These are phyloP conservation scores for Datura wrightii DNA, from an alignment of 257 asterid genomes.

Conservation along the genomic window DNA sequence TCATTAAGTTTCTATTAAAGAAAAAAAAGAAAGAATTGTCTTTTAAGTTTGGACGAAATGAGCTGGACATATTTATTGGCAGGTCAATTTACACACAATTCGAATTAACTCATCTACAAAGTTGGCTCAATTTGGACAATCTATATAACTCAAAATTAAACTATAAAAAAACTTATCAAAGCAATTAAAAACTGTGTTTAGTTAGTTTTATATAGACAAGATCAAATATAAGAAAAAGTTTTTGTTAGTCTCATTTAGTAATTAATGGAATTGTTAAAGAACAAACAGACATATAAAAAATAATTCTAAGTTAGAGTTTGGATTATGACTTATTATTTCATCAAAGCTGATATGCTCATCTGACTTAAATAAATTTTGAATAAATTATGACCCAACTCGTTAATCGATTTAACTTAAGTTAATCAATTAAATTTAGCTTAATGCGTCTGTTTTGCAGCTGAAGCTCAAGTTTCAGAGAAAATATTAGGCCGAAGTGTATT, in stretches of 20 bases:
- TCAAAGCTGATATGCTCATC: too few relatives aligned
- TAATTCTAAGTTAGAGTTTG: too few relatives aligned
- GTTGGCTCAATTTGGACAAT: background rate
- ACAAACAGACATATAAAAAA: too few relatives aligned
- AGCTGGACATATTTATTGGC: conserved; percentile 3
- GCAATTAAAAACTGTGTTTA: background rate
- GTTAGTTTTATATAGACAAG: background rate
- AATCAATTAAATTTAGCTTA: background rate
- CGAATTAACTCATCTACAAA: background rate
- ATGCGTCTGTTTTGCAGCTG: background rate
- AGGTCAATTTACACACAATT: background rate
- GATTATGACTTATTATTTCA: too few relatives aligned
- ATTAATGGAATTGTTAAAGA: background rate
- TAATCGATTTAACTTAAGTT: background rate
- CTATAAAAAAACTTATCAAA: background rate
- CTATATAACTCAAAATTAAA: background rate
- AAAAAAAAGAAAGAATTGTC: background rate
- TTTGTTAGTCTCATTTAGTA: background rate
- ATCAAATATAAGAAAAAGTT: too few relatives aligned
- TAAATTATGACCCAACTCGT: background rate
- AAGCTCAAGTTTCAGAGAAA: background rate
- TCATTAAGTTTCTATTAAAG: too few relatives aligned
- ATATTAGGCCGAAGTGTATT: background rate
- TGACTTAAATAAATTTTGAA: too few relatives aligned
- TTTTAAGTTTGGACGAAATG: background rate